Conservation (phyloP, 2,329 filamentous ascomycete genomes). For the Ploettnerulaceae sp. region DNA sequence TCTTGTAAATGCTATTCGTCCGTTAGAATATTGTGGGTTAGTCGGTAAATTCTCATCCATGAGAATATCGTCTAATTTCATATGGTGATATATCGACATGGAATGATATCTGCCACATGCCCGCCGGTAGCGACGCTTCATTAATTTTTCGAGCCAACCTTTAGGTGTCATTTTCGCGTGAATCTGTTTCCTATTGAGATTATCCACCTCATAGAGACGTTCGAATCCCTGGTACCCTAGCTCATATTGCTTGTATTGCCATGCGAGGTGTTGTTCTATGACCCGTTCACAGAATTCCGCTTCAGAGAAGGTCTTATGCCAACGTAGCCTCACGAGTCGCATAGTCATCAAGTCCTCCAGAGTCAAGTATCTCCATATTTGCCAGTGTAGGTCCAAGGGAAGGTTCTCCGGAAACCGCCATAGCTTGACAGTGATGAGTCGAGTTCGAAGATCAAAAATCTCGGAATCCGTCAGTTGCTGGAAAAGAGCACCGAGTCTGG, state of each 20-base stretch:
- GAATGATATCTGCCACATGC: slow-evolving; percentile 10
- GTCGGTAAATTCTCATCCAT: neutral
- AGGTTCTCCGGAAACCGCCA: slow-evolving; percentile 18
- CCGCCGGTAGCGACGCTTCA: slow-evolving; percentile 2
- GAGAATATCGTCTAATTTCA: neutral
- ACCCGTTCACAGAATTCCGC: slow-evolving; percentile 16
- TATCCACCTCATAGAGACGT: neutral
- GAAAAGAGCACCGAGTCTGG: slow-evolving; percentile 21
- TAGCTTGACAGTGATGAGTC: slow-evolving; percentile 14
- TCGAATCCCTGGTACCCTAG: neutral
- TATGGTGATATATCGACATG: slow-evolving; percentile 5
- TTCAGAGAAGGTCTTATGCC: slow-evolving; percentile 22
- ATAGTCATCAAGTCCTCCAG: slow-evolving; percentile 25
- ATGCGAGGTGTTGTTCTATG: slow-evolving; percentile 19
- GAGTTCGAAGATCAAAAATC: slow-evolving; percentile 15
- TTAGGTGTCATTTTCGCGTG: neutral
- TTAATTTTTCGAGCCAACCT: slow-evolving; percentile 6
- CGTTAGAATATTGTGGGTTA: slow-evolving; percentile 21
- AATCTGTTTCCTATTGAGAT: neutral
- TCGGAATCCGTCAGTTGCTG: slow-evolving; percentile 16
- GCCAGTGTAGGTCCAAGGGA: slow-evolving; percentile 23
- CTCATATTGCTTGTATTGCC: slow-evolving; percentile 1
- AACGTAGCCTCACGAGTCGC: slow-evolving; percentile 23
- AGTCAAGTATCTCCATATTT: slow-evolving; percentile 20
- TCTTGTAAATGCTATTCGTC: slow-evolving; percentile 18